A percentile compares a stretch with the other conserved stretches of the same genome.
Evolutionary conservation across 441 rosid species (phyloP).

Genomic region (Euphorbia schlechtendalii): DNA sequence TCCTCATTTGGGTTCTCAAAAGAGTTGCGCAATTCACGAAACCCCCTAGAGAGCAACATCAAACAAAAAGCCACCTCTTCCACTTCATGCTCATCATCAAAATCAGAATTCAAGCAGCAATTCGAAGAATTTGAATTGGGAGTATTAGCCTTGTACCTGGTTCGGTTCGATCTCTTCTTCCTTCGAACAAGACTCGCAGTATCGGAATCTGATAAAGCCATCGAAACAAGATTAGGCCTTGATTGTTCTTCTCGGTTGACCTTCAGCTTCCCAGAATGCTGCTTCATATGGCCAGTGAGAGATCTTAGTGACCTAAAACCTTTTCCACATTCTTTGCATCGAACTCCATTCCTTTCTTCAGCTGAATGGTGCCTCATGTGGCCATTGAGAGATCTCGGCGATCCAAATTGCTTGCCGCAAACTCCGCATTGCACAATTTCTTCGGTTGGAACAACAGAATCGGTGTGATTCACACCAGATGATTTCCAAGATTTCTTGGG

Average conservation of each 20-base stretch:
- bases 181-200: slow-evolving; percentile 28
- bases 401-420: slow-evolving; percentile 42
- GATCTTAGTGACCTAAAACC: slow-evolving; percentile 40
- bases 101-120: neutral
- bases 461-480: slow-evolving; percentile 19
- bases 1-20: slow-evolving; percentile 20
- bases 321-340: slow-evolving; percentile 49
- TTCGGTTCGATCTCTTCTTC: slow-evolving; percentile 54
- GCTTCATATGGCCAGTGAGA: slow-evolving; percentile 39
- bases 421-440: slow-evolving; percentile 25
- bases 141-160: slow-evolving; percentile 36
- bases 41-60: slow-evolving; percentile 53
- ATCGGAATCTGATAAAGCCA: slow-evolving; percentile 19
- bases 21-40: slow-evolving; percentile 21
- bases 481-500: slow-evolving; percentile 69
- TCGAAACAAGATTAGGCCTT: slow-evolving; percentile 15
- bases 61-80: slow-evolving; percentile 49
- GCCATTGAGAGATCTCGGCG: slow-evolving; percentile 37
- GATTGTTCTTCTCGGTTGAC: slow-evolving; percentile 21
- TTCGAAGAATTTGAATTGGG: slow-evolving; percentile 35
- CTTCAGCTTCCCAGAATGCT: slow-evolving; percentile 26
- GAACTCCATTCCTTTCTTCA: slow-evolving; percentile 26
- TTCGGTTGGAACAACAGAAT: slow-evolving; percentile 3
- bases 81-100: slow-evolving; percentile 34
- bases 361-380: slow-evolving; percentile 55